These are phyloP conservation scores for Jamesozyma jinghongensis DNA, from an alignment of 805 yeast species.

Conservation along the genomic window DNA sequence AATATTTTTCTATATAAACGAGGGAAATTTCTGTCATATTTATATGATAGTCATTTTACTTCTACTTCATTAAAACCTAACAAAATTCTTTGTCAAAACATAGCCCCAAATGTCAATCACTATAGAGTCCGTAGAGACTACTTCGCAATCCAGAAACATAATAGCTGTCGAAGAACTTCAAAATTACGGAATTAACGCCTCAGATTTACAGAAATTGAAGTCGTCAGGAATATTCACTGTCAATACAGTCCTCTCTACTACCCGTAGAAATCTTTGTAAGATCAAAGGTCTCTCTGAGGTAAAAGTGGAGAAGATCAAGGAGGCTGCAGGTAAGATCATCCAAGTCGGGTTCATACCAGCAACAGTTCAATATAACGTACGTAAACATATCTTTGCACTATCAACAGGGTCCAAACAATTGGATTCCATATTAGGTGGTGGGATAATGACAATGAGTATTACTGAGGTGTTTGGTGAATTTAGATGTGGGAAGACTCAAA, in stretches of 20 bases:
- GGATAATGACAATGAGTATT: conserved; percentile 65
- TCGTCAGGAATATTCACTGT: conserved; percentile 61
- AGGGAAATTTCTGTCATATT: no score
- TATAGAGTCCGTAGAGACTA: conserved; percentile 10
- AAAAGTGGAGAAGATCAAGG: conserved; percentile 68
- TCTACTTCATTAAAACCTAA: no score
- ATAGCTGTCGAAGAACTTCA: conserved; percentile 44
- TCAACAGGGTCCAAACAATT: conserved; percentile 67
- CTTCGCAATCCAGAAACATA: conserved; percentile 21
- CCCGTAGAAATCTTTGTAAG: conserved; percentile 53
- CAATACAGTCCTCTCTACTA: conserved; percentile 46
- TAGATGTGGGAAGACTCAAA: conserved; percentile 74
- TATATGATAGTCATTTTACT: no score
- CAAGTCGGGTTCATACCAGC: conserved; percentile 70
- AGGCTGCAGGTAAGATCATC: conserved; percentile 57
- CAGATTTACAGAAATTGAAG: conserved; percentile 63
- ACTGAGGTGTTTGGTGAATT: conserved; percentile 78
- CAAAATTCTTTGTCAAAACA: no score
- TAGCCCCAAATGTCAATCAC: conserved; percentile 5
- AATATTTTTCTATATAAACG: no score
- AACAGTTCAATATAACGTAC: conserved; percentile 52
- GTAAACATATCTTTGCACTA: conserved; percentile 53
- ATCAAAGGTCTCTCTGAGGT: conserved; percentile 69
- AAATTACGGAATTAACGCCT: conserved; percentile 58
- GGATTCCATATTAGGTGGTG: conserved; percentile 65